Conservation (phyloP, 768 basidiomycete genomes). For the Boletales sp. region DNA sequence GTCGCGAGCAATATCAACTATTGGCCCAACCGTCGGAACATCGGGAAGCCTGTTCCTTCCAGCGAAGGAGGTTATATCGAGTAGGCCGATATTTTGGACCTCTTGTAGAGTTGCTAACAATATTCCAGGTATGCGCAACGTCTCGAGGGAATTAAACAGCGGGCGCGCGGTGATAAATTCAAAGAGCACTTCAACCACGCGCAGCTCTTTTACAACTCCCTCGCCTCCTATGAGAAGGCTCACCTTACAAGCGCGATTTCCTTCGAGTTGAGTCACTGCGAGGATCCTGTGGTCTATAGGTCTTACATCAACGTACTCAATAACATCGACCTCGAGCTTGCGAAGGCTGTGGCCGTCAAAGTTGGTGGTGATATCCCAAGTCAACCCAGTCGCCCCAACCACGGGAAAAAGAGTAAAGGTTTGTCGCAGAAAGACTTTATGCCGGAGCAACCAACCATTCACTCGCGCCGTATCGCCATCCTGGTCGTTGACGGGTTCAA, state of each 20-base stretch:
- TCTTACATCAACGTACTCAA: constrained; percentile 65
- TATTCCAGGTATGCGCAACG: constrained; percentile 44
- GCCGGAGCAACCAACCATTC: constrained; percentile 56
- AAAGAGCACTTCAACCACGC: constrained; percentile 73
- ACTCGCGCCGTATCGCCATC: constrained; percentile 71
- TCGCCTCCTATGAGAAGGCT: constrained; percentile 60
- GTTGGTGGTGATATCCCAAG: constrained; percentile 61
- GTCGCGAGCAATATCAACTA: constrained; percentile 65
- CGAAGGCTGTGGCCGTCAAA: constrained; percentile 59
- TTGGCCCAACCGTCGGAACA: constrained; percentile 71
- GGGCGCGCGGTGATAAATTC: constrained; percentile 70
- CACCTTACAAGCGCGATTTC: constrained; percentile 69
- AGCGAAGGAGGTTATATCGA: constrained; percentile 57
- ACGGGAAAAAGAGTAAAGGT: constrained; percentile 51
- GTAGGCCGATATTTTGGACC: constrained; percentile 28
- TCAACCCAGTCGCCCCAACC: constrained; percentile 47
- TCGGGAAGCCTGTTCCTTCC: constrained; percentile 44
- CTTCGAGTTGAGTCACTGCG: constrained; percentile 84
- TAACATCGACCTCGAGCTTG: constrained; percentile 71
- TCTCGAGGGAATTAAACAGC: constrained; percentile 51
- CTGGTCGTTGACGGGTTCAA: constrained; percentile 76
- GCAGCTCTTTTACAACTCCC: constrained; percentile 82
- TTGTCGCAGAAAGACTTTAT: constrained; percentile 58
- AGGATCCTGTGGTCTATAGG: constrained; percentile 68
- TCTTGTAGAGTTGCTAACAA: constrained; percentile 8